Evolutionary conservation across 106 monocot species (phyloP), one percentile per base, ranked within the genome.

Genomic region (Phalaenopsis equestris): DNA sequence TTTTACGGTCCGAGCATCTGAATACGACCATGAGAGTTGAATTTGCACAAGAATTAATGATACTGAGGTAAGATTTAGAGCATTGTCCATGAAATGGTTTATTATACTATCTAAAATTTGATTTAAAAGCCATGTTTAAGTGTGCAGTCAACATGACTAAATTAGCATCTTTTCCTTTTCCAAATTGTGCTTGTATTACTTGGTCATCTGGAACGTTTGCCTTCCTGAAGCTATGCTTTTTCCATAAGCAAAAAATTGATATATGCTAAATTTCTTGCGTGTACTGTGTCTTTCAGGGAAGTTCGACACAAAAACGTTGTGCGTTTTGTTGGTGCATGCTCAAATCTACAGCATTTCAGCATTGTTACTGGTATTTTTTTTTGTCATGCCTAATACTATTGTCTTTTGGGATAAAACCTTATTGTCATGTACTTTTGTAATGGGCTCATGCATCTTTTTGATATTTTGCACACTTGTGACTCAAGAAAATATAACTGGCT

Each of bases 41-140:
- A 84, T 95, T 99, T 82, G 79, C 84, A 45, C 94, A 99, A 83
- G 98, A 99, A 99, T 83, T 99, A 75, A 80, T 77, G 68, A 91
- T 99, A 79, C 82, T 99, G 84, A 92, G 95, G 98, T 95, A 41
- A 80, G 68, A 3, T 80, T 42, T 76, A 4, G 43, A 43, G 5
- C 17, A 17, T 17, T 41, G 41, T 72, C 15, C 39, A 72, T 72
- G 72, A 39, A 72, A 38, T 39, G 14, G 11, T 16, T 72, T 41
- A 72, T 6, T 75, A 43, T 45, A 19, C 6, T 15, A 75, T 75
- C 45, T 75, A 37, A 75, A 45, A 4, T 75, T 43, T 43, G 43
- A 45, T 37, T n/a, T 75, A n/a, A 75, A 75, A 73, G 14, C 14
- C 12, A 24, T 70, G 3, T 9, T 70, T 30, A 61, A 19, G 17